These are phyloP conservation scores for Fusarium liriodendri DNA, from an alignment of 2,329 filamentous ascomycete species.

Conservation along the genomic window DNA sequence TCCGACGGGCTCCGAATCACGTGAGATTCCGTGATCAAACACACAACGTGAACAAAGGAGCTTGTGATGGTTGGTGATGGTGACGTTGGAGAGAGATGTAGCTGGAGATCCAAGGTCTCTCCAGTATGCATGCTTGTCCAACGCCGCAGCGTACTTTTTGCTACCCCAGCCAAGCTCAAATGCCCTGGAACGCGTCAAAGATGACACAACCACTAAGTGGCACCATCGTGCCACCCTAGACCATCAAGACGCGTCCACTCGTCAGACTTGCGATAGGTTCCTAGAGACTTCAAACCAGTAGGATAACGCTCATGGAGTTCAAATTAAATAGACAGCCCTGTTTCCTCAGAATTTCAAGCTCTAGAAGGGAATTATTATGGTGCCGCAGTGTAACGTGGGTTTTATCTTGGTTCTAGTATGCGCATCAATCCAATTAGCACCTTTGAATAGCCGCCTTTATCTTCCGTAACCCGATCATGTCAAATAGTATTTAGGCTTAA, in stretches of 20 bases:
- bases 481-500: too few species aligned
- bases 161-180: background rate
- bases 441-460: too few species aligned
- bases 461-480: too few species aligned
- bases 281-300: background rate
- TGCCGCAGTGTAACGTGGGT: background rate
- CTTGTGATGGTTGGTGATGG: background rate
- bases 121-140: background rate
- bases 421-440: too few species aligned
- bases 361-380: background rate
- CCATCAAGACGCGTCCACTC: background rate
- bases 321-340: background rate
- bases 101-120: too few species aligned
- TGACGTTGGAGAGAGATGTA: background rate
- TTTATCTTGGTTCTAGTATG: too few species aligned
- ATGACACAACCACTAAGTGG: background rate
- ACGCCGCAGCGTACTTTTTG: background rate
- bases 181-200: too few species aligned
- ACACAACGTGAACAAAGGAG: background rate
- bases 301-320: background rate
- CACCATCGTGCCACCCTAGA: background rate
- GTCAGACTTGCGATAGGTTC: too few species aligned
- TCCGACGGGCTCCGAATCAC: background rate
- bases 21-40: background rate
- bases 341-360: background rate